Evolutionary conservation across 2,329 filamentous ascomycete genomes (phyloP), one percentile per base, ranked within the genome.

Genomic region (Neofusicoccum cordaticola): DNA sequence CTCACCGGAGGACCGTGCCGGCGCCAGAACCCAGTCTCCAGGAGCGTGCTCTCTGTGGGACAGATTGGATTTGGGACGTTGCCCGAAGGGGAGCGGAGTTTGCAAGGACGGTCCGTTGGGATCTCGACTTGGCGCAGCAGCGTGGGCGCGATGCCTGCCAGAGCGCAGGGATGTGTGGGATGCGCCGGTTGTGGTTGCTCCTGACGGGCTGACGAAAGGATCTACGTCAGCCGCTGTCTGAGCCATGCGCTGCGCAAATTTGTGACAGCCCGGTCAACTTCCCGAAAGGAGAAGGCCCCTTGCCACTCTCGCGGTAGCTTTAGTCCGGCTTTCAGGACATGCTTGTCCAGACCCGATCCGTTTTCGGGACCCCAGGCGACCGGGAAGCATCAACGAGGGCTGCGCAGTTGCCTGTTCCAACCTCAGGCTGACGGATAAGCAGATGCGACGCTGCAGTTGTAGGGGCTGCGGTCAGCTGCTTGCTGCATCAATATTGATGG

Each of bases 201-300:
- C 53, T 60, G 53, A 51, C 63, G 63, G 61, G 63, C 63, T 64
- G 63, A 64, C 63, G 63, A 64, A 64, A 64, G 53, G 63, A 64
- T 64, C 53, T 58, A 64, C 63, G 52, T 60, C 63, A 64, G 63
- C 63, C 52, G 63, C 63, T 35, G 44, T 56, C 52, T 60, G 52
- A 63, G 61, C 47, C 45, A 62, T 62, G 61, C 48, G 47, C 50
- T 63, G 61, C 61, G 53, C 63, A 64, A 64, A 51, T 64, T 64
- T 64, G 63, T 58, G 63, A 64, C 52, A 58, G 52, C 63, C 42
- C 63, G 63, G 63, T 42, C 41, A 51, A 52, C 56, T 44, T 27
- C 44, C 63, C 48, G 19, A 42, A 60, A 45, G 45, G 22, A 56
- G 63, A 53, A 52, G 53, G 53, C 44, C 63, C 63, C 63, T 42